phyloP scores from a whole-genome alignment of 768 basidiomycete genomes.

The Trametes maxima region DNA sequence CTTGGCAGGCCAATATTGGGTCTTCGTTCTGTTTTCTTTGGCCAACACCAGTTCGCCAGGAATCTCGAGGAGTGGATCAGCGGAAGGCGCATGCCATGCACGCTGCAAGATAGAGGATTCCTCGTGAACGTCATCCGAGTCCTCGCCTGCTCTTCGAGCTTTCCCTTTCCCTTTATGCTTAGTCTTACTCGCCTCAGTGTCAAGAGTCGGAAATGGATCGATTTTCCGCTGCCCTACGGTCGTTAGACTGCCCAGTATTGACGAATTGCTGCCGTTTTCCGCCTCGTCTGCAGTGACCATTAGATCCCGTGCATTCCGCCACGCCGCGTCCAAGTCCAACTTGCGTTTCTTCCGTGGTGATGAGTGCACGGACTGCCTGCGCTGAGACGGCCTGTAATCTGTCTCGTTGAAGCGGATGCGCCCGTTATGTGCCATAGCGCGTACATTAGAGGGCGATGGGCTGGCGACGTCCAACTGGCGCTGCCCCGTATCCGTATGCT shows the following conservation, averaged over 20 bases:
- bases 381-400: slow-evolving; percentile 32
- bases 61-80: slow-evolving; percentile 54
- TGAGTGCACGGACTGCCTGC: slow-evolving; percentile 14
- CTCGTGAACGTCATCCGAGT: neutral
- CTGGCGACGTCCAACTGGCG: slow-evolving; percentile 29
- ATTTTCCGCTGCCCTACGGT: neutral
- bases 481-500: neutral
- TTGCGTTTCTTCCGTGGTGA: slow-evolving; percentile 53
- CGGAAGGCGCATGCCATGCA: slow-evolving; percentile 45
- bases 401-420: slow-evolving; percentile 47
- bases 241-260: slow-evolving; percentile 12
- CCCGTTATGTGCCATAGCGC: slow-evolving; percentile 38
- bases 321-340: slow-evolving; percentile 39
- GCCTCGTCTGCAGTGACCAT: slow-evolving; percentile 47
- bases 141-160: neutral
- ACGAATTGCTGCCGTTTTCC: slow-evolving; percentile 53
- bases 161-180: slow-evolving; percentile 8
- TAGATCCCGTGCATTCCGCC: slow-evolving; percentile 50
- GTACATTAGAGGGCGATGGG: slow-evolving; percentile 45
- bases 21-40: slow-evolving; percentile 37
- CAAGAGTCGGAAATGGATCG: slow-evolving; percentile 2
- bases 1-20: slow-evolving; percentile 68
- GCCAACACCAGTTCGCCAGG: slow-evolving; percentile 73
- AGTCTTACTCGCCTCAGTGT: neutral
- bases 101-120: neutral